Percentiles rank a stretch among this genome's conserved stretches.
Conservation (phyloP, 371 early-diverging fungal genomes). For the Syncephalis fuscata region DNA sequence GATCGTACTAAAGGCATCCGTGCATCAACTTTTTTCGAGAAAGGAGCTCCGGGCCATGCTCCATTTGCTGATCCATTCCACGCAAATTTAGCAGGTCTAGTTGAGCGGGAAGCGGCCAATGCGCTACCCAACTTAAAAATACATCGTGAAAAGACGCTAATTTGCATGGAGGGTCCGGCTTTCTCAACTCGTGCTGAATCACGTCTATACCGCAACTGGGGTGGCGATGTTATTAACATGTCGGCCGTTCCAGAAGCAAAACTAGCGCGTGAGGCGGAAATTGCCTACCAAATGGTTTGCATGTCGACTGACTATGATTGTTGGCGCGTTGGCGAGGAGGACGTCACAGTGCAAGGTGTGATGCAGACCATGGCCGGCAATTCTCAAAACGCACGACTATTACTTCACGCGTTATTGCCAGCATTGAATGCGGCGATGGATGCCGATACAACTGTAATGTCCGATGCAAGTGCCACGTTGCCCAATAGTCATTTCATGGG, state of each 20-base stretch:
- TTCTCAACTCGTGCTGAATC: slow-evolving; percentile 96
- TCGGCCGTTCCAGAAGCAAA: slow-evolving; percentile 90
- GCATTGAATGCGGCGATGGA: too few species aligned
- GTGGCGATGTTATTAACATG: slow-evolving; percentile 94
- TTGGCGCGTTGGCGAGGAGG: slow-evolving; percentile 84
- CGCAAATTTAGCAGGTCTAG: slow-evolving; percentile 10
- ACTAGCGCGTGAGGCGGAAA: slow-evolving; percentile 93
- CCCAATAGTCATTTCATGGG: too few species aligned
- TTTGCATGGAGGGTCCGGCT: slow-evolving; percentile 96
- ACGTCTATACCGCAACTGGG: slow-evolving; percentile 86
- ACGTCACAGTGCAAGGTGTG: slow-evolving; percentile 84
- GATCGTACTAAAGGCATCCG: slow-evolving; percentile 92
- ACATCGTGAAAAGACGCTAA: slow-evolving; percentile 66
- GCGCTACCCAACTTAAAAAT: slow-evolving; percentile 19
- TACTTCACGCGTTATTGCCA: slow-evolving; percentile 47
- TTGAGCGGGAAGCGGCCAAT: neutral
- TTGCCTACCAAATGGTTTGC: slow-evolving; percentile 93
- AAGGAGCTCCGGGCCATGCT: slow-evolving; percentile 80
- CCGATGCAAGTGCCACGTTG: too few species aligned
- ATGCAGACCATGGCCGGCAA: slow-evolving; percentile 81
- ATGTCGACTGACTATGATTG: slow-evolving; percentile 99
- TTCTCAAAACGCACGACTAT: slow-evolving; percentile 59
- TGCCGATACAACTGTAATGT: too few species aligned
- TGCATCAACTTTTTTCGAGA: slow-evolving; percentile 76
- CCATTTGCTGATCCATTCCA: slow-evolving; percentile 94